Evolutionary conservation across 2,329 filamentous ascomycete species (phyloP), one percentile per base, ranked within the genome.

Genomic region (Apiospora pterosperma): DNA sequence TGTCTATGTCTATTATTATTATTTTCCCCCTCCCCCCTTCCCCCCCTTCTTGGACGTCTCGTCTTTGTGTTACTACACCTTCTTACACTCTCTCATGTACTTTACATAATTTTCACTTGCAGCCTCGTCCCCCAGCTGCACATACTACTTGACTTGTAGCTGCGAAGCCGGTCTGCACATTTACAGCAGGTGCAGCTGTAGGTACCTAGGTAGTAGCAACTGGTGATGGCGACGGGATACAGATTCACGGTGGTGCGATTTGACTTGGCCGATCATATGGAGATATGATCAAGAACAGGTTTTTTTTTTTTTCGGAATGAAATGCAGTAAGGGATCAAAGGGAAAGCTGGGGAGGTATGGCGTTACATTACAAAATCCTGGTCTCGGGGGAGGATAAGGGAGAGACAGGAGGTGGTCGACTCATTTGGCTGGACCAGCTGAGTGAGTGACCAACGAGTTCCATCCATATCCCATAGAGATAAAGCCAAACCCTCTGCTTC

Each of bases 1-100:
- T 76, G 74, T 76, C 71, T 76, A 76, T 75, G 69, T 68, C 69
- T 62, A 65, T 64, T 70, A 69, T 59, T 63, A 62, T 69, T 66
- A 59, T 63, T 69, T 66, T 70, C 68, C 65, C 41, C 66, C 28
- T 44, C 23, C 59, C 36, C 36, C 68, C 64, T 63, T 28, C 19
- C 12, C 19, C 64, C 60, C 63, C 63, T 52, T 72, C 63, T 42
- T 72, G 70, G 75, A 69, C 69, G 68, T 70, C 64, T 69, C 31
- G 23, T 55, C 42, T 44, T 52, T 62, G 67, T 55, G 70, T 69
- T 68, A 67, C 61, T 62, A 38, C 70, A 66, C 62, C 67, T 67
- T 58, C 68, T 41, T 41, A 61, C 59, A 41, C 39, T 62, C 41
- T 48, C 60, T 62, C 39, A 5, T 76, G 72, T 75, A 76, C 67